phyloP scores from a whole-genome alignment of 2,329 filamentous ascomycete species.

The Stagonosporopsis chrysanthemi region DNA sequence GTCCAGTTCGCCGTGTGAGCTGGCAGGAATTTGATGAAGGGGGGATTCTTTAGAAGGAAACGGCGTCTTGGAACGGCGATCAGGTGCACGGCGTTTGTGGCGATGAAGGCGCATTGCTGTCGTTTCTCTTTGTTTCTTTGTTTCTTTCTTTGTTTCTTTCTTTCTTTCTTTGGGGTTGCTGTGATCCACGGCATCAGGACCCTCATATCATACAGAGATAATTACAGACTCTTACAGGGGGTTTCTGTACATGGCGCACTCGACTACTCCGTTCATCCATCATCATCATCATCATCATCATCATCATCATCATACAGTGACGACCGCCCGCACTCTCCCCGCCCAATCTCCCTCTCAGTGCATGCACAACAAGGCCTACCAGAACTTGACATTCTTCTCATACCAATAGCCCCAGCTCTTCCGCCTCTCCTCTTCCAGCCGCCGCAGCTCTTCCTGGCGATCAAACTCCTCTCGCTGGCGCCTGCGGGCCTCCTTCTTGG shows the following conservation, averaged over 20 bases:
- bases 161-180: background rate
- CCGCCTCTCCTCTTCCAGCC: slow-evolving; percentile 45
- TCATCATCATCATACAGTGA: slow-evolving; percentile 1
- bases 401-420: slow-evolving; percentile 48
- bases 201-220: slow-evolving; percentile 23
- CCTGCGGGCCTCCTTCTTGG: slow-evolving; percentile 55
- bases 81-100: slow-evolving; percentile 15
- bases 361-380: slow-evolving; percentile 26
- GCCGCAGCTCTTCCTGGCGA: slow-evolving; percentile 34
- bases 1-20: slow-evolving; percentile 46
- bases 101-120: background rate
- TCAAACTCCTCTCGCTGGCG: slow-evolving; percentile 55
- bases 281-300: too few species aligned
- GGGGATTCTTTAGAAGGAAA: background rate
- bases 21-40: slow-evolving; percentile 9
- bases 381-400: slow-evolving; percentile 47
- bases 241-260: slow-evolving; percentile 25
- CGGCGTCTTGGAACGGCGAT: slow-evolving; percentile 1
- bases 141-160: background rate
- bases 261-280: too few species aligned
- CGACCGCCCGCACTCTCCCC: background rate
- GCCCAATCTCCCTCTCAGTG: too few species aligned
- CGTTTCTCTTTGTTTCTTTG: background rate
- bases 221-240: slow-evolving; percentile 27
- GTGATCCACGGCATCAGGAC: slow-evolving; percentile 4